Percentiles rank a stretch among this genome's conserved stretches.
These are phyloP conservation scores for Penicillium sp. DNA, from an alignment of 2,329 filamentous ascomycete genomes.

Conservation along the genomic window DNA sequence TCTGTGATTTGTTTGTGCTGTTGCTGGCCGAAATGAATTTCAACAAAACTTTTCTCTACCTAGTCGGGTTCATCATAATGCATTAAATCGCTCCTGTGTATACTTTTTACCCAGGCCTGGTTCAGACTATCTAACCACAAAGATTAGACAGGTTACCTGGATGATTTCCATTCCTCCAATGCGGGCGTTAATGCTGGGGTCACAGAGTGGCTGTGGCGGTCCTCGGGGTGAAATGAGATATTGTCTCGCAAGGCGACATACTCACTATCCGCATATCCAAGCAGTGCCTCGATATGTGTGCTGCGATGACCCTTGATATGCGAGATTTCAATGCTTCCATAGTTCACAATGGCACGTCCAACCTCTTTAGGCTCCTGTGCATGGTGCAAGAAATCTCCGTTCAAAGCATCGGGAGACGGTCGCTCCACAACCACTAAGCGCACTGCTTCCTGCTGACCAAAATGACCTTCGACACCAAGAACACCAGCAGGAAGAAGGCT, in stretches of 20 bases:
- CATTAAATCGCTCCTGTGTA: too few species aligned
- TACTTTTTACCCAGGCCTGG: too few species aligned
- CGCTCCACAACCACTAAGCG: constrained; percentile 76
- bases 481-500: constrained; percentile 89
- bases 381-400: constrained; percentile 41
- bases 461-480: constrained; percentile 80
- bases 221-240: constrained; percentile 59
- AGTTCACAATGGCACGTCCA: constrained; percentile 87
- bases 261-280: constrained; percentile 92
- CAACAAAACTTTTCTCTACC: too few species aligned
- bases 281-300: constrained; percentile 70
- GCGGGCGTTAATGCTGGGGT: constrained; percentile 26
- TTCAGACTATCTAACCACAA: neutral
- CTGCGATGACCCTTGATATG: constrained; percentile 83
- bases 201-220: constrained; percentile 14
- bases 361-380: constrained; percentile 63
- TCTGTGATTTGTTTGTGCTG: too few species aligned
- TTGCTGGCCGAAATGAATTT: too few species aligned
- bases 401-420: constrained; percentile 40
- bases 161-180: constrained; percentile 22
- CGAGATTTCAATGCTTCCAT: constrained; percentile 77
- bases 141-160: neutral
- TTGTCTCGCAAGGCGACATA: constrained; percentile 89
- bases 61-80: neutral
- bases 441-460: constrained; percentile 90